These are phyloP conservation scores for Eruca vesicaria DNA, from an alignment of 441 rosid genomes.

Conservation along the genomic window DNA sequence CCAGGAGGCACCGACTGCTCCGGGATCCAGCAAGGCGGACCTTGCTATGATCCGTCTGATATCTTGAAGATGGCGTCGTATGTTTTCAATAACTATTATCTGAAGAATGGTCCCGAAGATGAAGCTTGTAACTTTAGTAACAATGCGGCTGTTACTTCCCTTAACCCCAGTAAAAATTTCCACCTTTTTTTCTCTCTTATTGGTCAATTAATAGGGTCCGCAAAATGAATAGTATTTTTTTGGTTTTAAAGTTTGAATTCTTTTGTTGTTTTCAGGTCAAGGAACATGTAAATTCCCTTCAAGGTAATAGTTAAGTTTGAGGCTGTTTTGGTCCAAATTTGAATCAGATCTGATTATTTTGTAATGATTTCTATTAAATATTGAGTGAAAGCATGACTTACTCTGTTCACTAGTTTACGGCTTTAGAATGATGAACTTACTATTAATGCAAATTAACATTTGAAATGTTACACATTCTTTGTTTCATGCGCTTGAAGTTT, in stretches of 20 bases:
- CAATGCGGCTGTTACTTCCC: constrained; percentile 72
- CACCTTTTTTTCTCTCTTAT: background rate
- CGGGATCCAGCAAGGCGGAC: constrained; percentile 67
- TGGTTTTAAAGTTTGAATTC: background rate
- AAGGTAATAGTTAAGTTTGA: constrained; percentile 42
- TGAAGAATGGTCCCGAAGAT: constrained; percentile 65
- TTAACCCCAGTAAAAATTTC: constrained; percentile 60
- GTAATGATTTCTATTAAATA: background rate
- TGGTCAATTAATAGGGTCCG: background rate
- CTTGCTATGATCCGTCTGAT: constrained; percentile 64
- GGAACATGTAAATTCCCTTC: constrained; percentile 69
- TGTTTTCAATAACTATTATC: constrained; percentile 77
- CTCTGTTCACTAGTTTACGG: background rate
- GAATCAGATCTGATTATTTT: background rate
- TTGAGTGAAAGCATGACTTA: background rate
- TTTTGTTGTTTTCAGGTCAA: constrained; percentile 51
- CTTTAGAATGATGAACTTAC: background rate
- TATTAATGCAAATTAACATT: background rate
- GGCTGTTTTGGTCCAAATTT: background rate
- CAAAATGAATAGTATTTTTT: background rate
- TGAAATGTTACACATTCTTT: background rate
- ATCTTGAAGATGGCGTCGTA: constrained; percentile 59
- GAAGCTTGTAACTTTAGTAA: constrained; percentile 69
- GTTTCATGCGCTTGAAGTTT: background rate
- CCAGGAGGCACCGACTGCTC: constrained; percentile 48